Percentiles rank a stretch among this genome's conserved stretches.
These are phyloP conservation scores for Pichia membranifaciens DNA, from an alignment of 805 yeast species.

Conservation along the genomic window DNA sequence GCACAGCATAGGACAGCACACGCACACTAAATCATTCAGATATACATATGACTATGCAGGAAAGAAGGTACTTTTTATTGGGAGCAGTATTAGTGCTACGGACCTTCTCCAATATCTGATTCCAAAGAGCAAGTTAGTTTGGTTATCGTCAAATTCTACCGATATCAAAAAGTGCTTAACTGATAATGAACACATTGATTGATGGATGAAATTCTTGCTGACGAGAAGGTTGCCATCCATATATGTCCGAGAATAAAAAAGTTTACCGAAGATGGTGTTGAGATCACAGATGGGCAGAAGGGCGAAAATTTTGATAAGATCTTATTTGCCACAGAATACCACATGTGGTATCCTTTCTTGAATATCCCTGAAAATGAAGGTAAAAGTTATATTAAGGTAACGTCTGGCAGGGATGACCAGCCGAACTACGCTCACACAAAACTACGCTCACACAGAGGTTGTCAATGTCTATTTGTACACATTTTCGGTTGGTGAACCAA, in stretches of 20 bases:
- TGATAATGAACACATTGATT: neutral
- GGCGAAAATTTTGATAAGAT: conserved; percentile 34
- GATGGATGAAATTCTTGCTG: conserved; percentile 24
- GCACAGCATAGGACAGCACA: no score
- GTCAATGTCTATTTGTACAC: conserved; percentile 28
- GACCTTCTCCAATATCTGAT: conserved; percentile 47
- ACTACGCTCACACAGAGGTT: conserved; percentile 12
- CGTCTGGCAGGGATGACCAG: conserved; percentile 30
- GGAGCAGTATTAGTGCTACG: conserved; percentile 57
- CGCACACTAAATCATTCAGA: conserved; percentile 28
- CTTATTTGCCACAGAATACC: conserved; percentile 47
- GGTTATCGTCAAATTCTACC: conserved; percentile 12
- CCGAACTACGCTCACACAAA: conserved; percentile 14
- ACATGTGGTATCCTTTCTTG: conserved; percentile 38
- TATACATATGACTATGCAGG: conserved; percentile 23
- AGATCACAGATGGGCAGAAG: conserved; percentile 30
- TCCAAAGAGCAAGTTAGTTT: conserved; percentile 16
- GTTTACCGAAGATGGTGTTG: conserved; percentile 25
- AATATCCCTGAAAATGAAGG: conserved; percentile 23
- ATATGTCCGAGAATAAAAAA: conserved; percentile 28
- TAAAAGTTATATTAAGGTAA: conserved; percentile 16
- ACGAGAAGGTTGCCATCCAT: conserved; percentile 25
- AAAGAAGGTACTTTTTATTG: conserved; percentile 28
- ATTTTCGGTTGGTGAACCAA: conserved; percentile 37
- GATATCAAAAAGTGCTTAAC: conserved; percentile 2